Evolutionary conservation across 352 stramenopile species (phyloP).

Genomic region (Hyaloperonospora arabidopsidis): DNA sequence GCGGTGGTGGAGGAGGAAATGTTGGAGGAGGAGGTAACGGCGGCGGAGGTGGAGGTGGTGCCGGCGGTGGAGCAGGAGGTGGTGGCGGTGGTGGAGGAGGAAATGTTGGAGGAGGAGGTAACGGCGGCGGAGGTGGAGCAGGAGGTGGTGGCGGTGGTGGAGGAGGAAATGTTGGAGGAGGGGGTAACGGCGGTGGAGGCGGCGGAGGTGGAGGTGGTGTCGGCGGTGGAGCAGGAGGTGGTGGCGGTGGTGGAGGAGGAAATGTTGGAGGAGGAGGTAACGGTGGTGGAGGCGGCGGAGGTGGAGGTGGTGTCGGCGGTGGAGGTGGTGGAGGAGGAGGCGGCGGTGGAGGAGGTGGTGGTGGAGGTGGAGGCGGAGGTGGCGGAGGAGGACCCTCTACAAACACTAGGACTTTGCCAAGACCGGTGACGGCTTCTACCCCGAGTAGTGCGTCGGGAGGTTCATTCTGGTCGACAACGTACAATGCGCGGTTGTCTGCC

Average conservation of each 20-base stretch:
- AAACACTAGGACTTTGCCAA: constrained; percentile 6
- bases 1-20: not conserved
- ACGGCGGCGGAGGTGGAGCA: not conserved
- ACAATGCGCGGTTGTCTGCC: constrained; percentile 39
- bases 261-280: constrained; percentile 1
- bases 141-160: not conserved
- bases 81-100: constrained; percentile 3
- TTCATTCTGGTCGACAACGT: constrained; percentile 40
- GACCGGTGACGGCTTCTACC: constrained; percentile 15
- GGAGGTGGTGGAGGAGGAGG: constrained; percentile 2
- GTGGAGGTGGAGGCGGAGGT: constrained; percentile 7
- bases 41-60: not conserved
- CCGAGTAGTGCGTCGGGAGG: constrained; percentile 31
- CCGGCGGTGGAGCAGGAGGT: not conserved
- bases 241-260: constrained; percentile 6
- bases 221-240: not conserved
- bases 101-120: constrained; percentile 1
- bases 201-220: constrained; percentile 3
- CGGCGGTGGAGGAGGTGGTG: constrained; percentile 5
- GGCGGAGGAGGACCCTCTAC: constrained; percentile 7
- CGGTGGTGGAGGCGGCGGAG: constrained; percentile 3
- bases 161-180: not conserved
- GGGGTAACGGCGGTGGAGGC: not conserved
- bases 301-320: not conserved
- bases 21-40: no score